phyloP scores from a whole-genome alignment of 2,329 filamentous ascomycete species.

The Colletotrichum sp. region DNA sequence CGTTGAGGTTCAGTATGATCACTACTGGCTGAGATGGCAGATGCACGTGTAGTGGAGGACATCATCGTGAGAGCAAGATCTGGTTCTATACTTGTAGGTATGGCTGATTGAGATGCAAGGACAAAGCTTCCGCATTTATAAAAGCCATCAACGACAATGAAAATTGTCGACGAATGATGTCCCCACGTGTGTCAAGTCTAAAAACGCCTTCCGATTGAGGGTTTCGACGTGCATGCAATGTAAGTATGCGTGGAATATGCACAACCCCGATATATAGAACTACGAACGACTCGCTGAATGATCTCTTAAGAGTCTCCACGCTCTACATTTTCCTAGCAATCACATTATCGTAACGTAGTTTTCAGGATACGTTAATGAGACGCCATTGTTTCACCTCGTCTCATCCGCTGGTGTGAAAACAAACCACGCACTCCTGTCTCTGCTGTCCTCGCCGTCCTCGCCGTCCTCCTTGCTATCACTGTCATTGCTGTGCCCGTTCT shows the following conservation, averaged over 20 bases:
- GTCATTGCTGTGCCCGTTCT: too few species aligned
- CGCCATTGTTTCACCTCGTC: neutral
- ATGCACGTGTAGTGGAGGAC: neutral
- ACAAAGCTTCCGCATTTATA: neutral
- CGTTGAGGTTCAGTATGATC: neutral
- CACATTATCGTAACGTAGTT: neutral
- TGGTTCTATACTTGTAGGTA: neutral
- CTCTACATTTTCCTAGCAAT: neutral
- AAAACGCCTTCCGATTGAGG: neutral
- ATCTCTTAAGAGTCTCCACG: neutral
- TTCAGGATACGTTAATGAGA: neutral
- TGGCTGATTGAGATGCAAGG: neutral
- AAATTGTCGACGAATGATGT: neutral
- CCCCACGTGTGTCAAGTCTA: neutral
- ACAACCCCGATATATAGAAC: neutral
- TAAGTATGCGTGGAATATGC: neutral
- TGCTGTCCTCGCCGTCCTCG: neutral
- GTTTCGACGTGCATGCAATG: neutral
- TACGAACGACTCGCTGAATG: neutral
- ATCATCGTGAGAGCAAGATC: neutral
- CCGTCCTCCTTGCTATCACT: neutral
- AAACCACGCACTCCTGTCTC: neutral
- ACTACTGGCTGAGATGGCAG: neutral
- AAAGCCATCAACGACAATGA: neutral
- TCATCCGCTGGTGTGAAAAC: neutral